Evolutionary conservation across 345 rosid genomes (phyloP), one percentile per base, ranked within the genome.

Genomic region (Chamaenerion angustifolium): DNA sequence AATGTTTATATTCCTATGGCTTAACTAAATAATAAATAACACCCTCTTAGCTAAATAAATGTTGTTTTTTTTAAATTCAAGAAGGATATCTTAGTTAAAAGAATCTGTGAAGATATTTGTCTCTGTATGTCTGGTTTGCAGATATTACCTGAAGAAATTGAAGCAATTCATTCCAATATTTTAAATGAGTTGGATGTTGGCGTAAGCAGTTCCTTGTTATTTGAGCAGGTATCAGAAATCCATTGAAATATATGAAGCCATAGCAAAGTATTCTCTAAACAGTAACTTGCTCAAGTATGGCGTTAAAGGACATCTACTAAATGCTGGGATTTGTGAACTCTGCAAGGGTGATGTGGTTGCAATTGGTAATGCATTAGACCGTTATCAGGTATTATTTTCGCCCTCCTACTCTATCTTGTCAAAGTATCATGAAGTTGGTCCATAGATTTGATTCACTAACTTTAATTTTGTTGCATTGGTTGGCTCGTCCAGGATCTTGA

Each of bases 271-370:
- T 2, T 87, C 95, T 11, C 85, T 83, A 55, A 70, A 60, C 48
- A 84, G 68, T 52, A 82, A 84, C 80, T 71, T 92, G 72, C 93
- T 92, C 42, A 90, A 87, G 64, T 87, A 90, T 64, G 96, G 96
- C 68, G 98, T 82, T 59, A 87, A 86, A 70, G 98, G 98, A 16
- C 96, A 92, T 74, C 85, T 92, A 69, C 89, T 92, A 50, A 92
- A 77, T 72, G 96, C 98, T 60, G 98, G 98, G 61, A 57, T 92
- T 66, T 87, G 96, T 70, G 95, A 87, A 61, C 87, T 92, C 54
- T 87, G 96, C 82, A 83, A 83, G 72, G 86, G 79, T 2, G 98
- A 92, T 64, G 73, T 75, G 56, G 83, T 86, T 78, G 78, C 96
- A 59, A 78, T 92, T 56, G 71, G 71, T 14, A 92, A 87, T 70